Evolutionary conservation across 2,329 filamentous ascomycete species (phyloP), one percentile per base, ranked within the genome.

Genomic region (Botrytis hyacinthi): DNA sequence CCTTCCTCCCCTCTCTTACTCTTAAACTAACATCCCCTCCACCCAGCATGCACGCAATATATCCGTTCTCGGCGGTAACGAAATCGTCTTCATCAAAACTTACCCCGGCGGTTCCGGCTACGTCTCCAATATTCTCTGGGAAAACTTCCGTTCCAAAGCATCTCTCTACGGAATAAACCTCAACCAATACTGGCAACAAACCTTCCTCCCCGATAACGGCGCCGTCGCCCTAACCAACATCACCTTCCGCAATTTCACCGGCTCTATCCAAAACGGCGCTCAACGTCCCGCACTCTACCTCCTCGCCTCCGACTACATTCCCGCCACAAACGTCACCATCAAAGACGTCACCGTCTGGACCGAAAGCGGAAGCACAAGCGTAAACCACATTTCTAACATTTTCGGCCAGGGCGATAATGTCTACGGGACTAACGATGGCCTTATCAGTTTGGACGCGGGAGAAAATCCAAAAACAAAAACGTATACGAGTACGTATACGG

Each of bases 11-110:
- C 12, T 32, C n/a, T 57, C 14, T 57, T 57, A 18, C 12, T 14
- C 2, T 57, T 8, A 18, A 29, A 20, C n/a, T 35, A 37, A 66
- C 35, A 32, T 5, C 29, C 14, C 22, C 1, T 16, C 20, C 6
- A 42, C 10, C 6, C 6, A 72, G 71, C 71, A 72, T 22, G 71
- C 71, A n/a, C 57, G 78, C 22, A 83, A 83, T 57, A 83, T 83
- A 54, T 80, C 78, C 60, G 80, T 82, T 32, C 80, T 81, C 26
- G 78, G 78, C 70, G 81, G 80, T 6, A 83, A 80, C 67, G 80
- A 83, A 62, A 81, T 83, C 40, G 76, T 80, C 26, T 82, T 83
- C 71, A 83, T 83, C 76, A 83, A 83, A 73, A 82, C 82, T 16
- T 83, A 80, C 73, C 82, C 82, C 0, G 82, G 82, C 6, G 82